Conservation (phyloP, 768 basidiomycete species). For the Myochromella boudieri region DNA sequence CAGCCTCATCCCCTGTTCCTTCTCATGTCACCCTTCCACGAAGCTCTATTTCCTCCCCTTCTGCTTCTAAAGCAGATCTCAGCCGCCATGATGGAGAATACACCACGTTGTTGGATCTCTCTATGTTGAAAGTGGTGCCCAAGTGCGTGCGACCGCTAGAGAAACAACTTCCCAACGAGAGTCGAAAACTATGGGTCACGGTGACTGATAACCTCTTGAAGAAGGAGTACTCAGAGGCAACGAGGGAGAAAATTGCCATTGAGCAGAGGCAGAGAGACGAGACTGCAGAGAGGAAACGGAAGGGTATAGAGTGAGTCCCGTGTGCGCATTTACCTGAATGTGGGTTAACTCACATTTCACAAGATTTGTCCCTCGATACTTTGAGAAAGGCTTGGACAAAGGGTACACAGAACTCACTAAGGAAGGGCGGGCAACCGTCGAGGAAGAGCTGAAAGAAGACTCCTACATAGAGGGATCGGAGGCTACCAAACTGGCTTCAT, state of each 20-base stretch:
- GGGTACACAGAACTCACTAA: slow-evolving; percentile 71
- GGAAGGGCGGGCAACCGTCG: slow-evolving; percentile 68
- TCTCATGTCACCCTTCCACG: slow-evolving; percentile 43
- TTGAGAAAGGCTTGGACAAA: slow-evolving; percentile 63
- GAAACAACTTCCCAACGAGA: slow-evolving; percentile 79
- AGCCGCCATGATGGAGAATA: slow-evolving; percentile 50
- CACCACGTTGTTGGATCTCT: slow-evolving; percentile 73
- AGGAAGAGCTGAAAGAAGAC: slow-evolving; percentile 63
- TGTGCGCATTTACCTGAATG: background rate
- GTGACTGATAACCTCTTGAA: slow-evolving; percentile 72
- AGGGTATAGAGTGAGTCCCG: slow-evolving; percentile 68
- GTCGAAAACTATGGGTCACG: slow-evolving; percentile 82
- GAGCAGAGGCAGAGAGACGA: slow-evolving; percentile 93
- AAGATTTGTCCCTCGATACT: slow-evolving; percentile 78
- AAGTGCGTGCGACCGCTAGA: slow-evolving; percentile 84
- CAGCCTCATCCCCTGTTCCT: slow-evolving; percentile 47
- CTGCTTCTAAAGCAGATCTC: slow-evolving; percentile 47
- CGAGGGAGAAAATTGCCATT: slow-evolving; percentile 85
- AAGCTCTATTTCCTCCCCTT: slow-evolving; percentile 32
- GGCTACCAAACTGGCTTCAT: background rate
- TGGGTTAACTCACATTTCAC: background rate
- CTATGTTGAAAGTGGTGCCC: slow-evolving; percentile 67
- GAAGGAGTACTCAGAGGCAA: slow-evolving; percentile 92
- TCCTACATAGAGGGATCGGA: slow-evolving; percentile 27
- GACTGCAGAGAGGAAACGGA: slow-evolving; percentile 83